phyloP scores from a whole-genome alignment of 106 monocot genomes.

The Triglochin maritima region DNA sequence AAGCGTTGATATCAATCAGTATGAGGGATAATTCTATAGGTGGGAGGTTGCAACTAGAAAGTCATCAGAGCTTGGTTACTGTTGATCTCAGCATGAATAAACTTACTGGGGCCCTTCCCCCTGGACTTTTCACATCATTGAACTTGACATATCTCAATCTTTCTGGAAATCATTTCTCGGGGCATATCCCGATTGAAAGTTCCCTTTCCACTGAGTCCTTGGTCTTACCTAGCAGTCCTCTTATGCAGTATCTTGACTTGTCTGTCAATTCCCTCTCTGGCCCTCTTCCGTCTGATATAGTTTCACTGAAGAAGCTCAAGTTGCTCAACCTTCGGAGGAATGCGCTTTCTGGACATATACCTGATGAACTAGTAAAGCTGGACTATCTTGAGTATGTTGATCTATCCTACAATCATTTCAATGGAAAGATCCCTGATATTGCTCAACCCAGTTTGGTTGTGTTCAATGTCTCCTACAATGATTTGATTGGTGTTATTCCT shows the following conservation, averaged over 20 bases:
- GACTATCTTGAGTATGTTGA: conserved; percentile 51
- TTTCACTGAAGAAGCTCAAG: conserved; percentile 53
- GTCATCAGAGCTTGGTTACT: conserved; percentile 34
- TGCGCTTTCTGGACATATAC: conserved; percentile 60
- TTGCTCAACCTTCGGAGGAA: conserved; percentile 51
- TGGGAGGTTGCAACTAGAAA: conserved; percentile 62
- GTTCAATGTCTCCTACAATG: conserved; percentile 69
- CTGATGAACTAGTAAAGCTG: conserved; percentile 63
- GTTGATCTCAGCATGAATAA: conserved; percentile 19
- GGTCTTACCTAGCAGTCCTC: conserved; percentile 36
- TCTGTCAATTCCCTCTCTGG: conserved; percentile 66
- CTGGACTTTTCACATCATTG: conserved; percentile 35
- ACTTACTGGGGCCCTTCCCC: conserved; percentile 1
- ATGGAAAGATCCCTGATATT: conserved; percentile 64
- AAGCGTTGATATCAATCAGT: conserved; percentile 38
- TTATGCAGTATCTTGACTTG: conserved; percentile 65
- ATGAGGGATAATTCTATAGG: conserved; percentile 58
- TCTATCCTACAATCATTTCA: conserved; percentile 62
- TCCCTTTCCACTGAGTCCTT: conserved; percentile 49
- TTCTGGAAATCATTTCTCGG: conserved; percentile 61
- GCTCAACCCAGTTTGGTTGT: conserved; percentile 30
- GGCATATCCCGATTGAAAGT: conserved; percentile 44
- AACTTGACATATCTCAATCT: conserved; percentile 68
- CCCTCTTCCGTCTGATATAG: conserved; percentile 48
- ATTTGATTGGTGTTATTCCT: conserved; percentile 5